Base-by-base conservation (phyloP, 176 grass and related monocot species). In the Triticum timopheevii region DNA sequence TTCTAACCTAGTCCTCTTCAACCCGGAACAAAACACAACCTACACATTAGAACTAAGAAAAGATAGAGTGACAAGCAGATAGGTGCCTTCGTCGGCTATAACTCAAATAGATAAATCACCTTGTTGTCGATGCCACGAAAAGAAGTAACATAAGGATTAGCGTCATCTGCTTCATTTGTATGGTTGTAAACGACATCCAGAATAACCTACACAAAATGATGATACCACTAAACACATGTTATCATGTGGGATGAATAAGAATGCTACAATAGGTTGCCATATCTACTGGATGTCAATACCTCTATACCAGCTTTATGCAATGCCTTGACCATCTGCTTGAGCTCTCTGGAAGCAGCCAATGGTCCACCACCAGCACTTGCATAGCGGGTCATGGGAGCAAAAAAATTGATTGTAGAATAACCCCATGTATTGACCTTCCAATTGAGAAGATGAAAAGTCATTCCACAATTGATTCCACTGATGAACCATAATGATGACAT, bases 341-440 rank as follows among this genome's bases (percentile, higher is more conserved):
- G 90, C 61, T 99, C 94, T 81, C 84, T 71, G 76, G 94, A 94
- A 89, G 97, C 94, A 94, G 58, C 87, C 59, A 91, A 67, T 78
- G 97, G 92, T 75, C 97, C 97, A 92, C 93, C 93, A 87, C 94
- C 90, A n/a, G 92, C 68, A 91, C 97, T 96, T 77, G 97, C 97
- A 94, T 99, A 99, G 66, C 94, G 97, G 80, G 89, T 94, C 97
- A 99, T 99, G 11, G 94, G 94, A n/a, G 97, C 92, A 92, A 99
- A 99, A 94, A 99, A 94, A 67, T 99, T 99, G 13, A 99, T n/a
- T 17, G 97, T 99, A 56, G 97, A 99, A 81, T 99, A 99, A 31
- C 94, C 97, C 97, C 97, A 99, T 67, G 97, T 99, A 88, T 99
- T 99, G 61, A 99, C 87, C 97, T 98, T 88, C 3, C 24, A 90